Conservation (phyloP, 257 asterid genomes). For the Cynanchum wilfordii region DNA sequence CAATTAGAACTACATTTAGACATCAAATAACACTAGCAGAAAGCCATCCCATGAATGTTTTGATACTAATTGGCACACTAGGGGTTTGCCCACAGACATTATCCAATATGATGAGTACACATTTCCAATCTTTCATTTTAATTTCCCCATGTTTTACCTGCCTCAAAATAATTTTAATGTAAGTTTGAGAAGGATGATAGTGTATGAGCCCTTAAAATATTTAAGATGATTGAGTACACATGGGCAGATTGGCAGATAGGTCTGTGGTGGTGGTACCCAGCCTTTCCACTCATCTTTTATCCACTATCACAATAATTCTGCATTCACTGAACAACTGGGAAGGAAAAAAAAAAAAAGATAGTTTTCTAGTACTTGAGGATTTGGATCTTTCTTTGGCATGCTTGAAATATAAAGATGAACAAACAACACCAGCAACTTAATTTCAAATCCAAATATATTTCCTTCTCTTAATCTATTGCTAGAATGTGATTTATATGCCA, state of each 20-base stretch:
- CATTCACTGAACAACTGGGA: not conserved
- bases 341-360: not conserved
- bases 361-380: not conserved
- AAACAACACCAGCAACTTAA: not conserved
- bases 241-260: not conserved
- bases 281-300: not conserved
- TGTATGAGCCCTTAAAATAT: not conserved
- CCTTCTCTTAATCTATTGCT: not conserved
- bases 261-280: not conserved
- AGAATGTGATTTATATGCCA: not conserved
- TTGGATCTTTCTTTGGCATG: not conserved
- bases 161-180: not conserved
- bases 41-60: not conserved
- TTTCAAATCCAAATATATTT: not conserved
- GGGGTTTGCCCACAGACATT: not conserved
- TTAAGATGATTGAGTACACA: not conserved
- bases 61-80: not conserved
- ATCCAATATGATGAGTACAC: not conserved
- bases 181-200: not conserved
- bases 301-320: not conserved
- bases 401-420: not conserved
- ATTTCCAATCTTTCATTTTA: not conserved
- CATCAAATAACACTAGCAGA: not conserved
- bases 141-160: not conserved
- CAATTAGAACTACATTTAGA: not conserved